Evolutionary conservation across 1,139 yeast genomes (phyloP).

Genomic region (Blastobotrys capitulatus): DNA sequence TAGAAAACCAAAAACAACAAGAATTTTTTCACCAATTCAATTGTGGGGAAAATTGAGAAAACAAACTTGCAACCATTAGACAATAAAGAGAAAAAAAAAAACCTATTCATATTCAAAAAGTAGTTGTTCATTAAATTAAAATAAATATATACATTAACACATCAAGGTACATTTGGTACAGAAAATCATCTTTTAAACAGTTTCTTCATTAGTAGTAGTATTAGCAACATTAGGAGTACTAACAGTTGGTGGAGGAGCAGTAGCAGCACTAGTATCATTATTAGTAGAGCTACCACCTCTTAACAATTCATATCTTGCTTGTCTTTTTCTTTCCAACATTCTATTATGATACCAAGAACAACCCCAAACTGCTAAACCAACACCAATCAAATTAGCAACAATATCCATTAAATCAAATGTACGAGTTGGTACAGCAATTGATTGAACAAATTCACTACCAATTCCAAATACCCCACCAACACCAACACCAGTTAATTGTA

Average conservation of each 20-base stretch:
- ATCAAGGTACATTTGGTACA: too few relatives aligned
- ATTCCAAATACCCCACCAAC: constrained; percentile 46
- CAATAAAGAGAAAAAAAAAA: too few relatives aligned
- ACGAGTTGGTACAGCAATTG: constrained; percentile 21
- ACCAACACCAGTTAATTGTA: constrained; percentile 40
- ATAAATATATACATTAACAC: too few relatives aligned
- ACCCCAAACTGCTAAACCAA: constrained; percentile 28
- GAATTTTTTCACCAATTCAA: too few relatives aligned
- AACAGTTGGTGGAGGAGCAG: not conserved
- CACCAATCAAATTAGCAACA: constrained; percentile 33
- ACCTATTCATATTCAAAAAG: too few relatives aligned
- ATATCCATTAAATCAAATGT: constrained; percentile 36
- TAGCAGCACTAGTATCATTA: not conserved
- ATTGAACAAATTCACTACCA: constrained; percentile 49
- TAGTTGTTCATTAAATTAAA: too few relatives aligned
- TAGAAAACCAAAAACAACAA: too few relatives aligned
- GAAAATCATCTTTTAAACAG: too few relatives aligned
- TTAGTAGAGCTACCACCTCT: constrained; percentile 15
- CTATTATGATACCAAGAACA: constrained; percentile 36
- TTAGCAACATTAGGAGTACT: too few relatives aligned
- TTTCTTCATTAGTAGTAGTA: too few relatives aligned
- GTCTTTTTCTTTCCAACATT: constrained; percentile 28
- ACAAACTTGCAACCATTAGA: too few relatives aligned
- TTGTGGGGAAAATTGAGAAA: too few relatives aligned
- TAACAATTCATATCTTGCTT: constrained; percentile 29